Percentiles rank a stretch among this genome's conserved stretches.
phyloP scores from a whole-genome alignment of 768 basidiomycete genomes.

The Lactarius indigo region DNA sequence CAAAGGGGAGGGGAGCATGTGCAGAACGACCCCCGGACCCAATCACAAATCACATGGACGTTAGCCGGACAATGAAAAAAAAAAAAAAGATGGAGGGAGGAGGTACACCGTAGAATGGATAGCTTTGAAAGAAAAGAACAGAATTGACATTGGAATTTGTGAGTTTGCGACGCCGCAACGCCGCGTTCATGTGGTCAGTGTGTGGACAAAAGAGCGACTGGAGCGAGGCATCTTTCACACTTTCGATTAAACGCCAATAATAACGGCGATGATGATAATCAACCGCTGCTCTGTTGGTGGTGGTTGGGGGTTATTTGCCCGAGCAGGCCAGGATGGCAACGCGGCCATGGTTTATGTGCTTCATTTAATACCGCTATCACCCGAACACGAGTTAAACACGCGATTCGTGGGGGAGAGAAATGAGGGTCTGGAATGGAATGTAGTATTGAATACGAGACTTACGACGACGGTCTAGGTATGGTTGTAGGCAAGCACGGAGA shows the following conservation, averaged over 20 bases:
- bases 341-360: not conserved
- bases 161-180: not conserved
- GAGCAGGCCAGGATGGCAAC: constrained; percentile 8
- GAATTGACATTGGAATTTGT: not conserved
- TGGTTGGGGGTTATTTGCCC: not conserved
- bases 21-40: not conserved
- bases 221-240: constrained; percentile 14
- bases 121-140: not conserved
- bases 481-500: constrained; percentile 16
- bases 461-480: constrained; percentile 10
- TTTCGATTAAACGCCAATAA: not conserved
- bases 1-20: not conserved
- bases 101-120: not conserved
- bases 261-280: constrained; percentile 9
- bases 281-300: not conserved
- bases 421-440: constrained; percentile 16
- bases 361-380: constrained; percentile 10
- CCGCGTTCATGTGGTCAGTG: not conserved
- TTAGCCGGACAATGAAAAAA: not conserved
- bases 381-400: constrained; percentile 16
- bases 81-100: not conserved
- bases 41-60: constrained; percentile 3
- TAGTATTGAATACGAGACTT: not conserved
- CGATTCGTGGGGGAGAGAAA: not conserved
- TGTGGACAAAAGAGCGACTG: not conserved